Base-by-base conservation (phyloP, 106 monocot species). In the Dendrobium chrysotoxum region DNA sequence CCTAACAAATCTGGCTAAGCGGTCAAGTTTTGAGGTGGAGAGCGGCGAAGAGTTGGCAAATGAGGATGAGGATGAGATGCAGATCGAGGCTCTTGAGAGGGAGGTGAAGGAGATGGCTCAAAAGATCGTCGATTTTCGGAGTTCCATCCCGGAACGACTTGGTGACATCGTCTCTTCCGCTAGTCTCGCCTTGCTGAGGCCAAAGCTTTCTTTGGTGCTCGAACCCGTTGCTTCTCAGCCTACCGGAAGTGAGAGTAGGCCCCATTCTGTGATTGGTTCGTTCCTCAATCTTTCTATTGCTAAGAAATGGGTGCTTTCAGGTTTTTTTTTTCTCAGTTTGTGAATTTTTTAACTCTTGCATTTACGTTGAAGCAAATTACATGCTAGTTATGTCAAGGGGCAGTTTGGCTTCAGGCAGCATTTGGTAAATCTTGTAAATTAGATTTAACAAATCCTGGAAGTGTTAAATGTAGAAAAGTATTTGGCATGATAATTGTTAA, bases 51-150 rank as follows among this genome's bases (percentile, higher is more conserved):
- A 57, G 16, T 72, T 30, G 40, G 54, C 58, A 11, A 55, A 84
- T 9, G 79, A 79, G 11, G 85, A 85, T 16, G 85, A 17, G 17
- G 85, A 81, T 41, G 85, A 81, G 61, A 78, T 44, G n/a, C 78
- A 79, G 38, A 73, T 85, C 28, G 54, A 85, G 40, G 81, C 81
- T 54, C 41, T 85, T n/a, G 85, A 81, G 85, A 85, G 47, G 72
- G 81, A 78, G 75, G 81, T 82, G 64, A 81, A 74, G 65, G 85
- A 81, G 46, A 64, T 81, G 85, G 85, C 72, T 10, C 76, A 85
- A 13, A 85, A 78, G 73, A 81, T 85, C 31, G 54, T 81, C 41
- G 53, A 78, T 57, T 74, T 55, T 53, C 71, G 81, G 55, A 44
- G 85, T 13, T 78, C 57, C 72, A 66, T 85, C 31, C 85, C 85